A percentile compares a stretch with the other conserved stretches of the same genome.
phyloP scores from a whole-genome alignment of 2,329 filamentous ascomycete genomes.

The Didymella pomorum region DNA sequence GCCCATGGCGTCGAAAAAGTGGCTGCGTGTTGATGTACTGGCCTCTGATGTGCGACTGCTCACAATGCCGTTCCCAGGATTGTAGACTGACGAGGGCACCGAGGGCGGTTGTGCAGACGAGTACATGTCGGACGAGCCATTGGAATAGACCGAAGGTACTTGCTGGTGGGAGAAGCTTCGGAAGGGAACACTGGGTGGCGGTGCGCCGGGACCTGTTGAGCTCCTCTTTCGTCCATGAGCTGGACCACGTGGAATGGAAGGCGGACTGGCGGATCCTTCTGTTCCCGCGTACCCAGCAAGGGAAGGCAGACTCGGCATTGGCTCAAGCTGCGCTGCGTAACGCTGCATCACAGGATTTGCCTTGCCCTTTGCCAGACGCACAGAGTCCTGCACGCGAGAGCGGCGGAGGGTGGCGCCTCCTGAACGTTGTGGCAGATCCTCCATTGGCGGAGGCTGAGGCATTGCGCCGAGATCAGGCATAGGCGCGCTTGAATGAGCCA shows the following conservation, averaged over 20 bases:
- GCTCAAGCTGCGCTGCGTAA: constrained; percentile 42
- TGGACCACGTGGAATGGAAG: constrained; percentile 73
- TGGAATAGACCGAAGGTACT: constrained; percentile 51
- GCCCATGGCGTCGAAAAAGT: constrained; percentile 85
- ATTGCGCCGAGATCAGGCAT: constrained; percentile 72
- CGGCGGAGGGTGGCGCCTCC: constrained; percentile 56
- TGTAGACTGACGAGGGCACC: constrained; percentile 52
- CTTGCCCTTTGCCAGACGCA: constrained; percentile 83
- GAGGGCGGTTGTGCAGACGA: constrained; percentile 44
- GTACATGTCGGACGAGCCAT: constrained; percentile 51
- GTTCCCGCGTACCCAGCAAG: constrained; percentile 50
- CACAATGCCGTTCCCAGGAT: constrained; percentile 49
- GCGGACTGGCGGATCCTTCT: constrained; percentile 73
- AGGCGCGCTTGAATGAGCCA: constrained; percentile 86
- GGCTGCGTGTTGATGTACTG: constrained; percentile 58
- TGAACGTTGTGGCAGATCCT: constrained; percentile 47
- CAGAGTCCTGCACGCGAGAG: constrained; percentile 82
- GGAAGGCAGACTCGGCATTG: constrained; percentile 43
- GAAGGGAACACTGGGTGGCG: constrained; percentile 72
- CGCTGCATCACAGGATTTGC: constrained; percentile 47
- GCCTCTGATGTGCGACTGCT: constrained; percentile 62
- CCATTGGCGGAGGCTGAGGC: constrained; percentile 48
- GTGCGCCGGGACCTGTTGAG: constrained; percentile 80
- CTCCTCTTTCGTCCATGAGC: constrained; percentile 85
- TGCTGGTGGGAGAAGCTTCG: constrained; percentile 74